These are phyloP conservation scores for Globisporangium emineosum DNA, from an alignment of 352 stramenopile genomes.

Conservation along the genomic window DNA sequence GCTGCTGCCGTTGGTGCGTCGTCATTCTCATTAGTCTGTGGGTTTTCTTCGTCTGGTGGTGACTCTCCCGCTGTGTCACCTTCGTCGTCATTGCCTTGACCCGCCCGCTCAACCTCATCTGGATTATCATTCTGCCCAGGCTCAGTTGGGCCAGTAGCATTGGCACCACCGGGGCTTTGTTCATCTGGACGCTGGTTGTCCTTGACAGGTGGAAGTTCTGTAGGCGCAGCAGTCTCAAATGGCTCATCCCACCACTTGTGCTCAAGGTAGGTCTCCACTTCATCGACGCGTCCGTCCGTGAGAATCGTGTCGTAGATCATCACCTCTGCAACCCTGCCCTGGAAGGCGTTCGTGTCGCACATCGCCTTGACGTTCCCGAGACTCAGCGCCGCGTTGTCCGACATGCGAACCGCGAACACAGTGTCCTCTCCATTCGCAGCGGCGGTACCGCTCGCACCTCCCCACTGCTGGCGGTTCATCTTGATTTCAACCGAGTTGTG, in stretches of 20 bases:
- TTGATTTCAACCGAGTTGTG: constrained; percentile 45
- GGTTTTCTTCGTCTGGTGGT: not conserved
- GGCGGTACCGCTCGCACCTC: not conserved
- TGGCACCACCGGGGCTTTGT: too few species aligned
- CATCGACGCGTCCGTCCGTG: constrained; percentile 24
- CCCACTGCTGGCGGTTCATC: constrained; percentile 30
- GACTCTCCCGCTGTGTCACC: not conserved
- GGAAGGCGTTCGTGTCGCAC: constrained; percentile 61
- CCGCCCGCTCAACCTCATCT: not conserved
- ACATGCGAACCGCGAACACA: constrained; percentile 33
- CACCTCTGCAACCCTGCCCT: constrained; percentile 51
- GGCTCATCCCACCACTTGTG: constrained; percentile 44
- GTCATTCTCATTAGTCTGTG: not conserved
- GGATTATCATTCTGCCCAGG: not conserved
- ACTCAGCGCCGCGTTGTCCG: constrained; percentile 41
- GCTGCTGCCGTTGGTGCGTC: not conserved
- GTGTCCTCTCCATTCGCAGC: constrained; percentile 7
- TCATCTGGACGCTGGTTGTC: not conserved
- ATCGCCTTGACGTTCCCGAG: constrained; percentile 49
- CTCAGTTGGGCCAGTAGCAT: not conserved
- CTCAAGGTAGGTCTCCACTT: constrained; percentile 43
- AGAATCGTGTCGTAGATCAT: constrained; percentile 47
- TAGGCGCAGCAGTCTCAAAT: constrained; percentile 15
- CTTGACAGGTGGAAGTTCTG: not conserved
- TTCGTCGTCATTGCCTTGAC: not conserved